Percentiles rank a stretch among this genome's conserved stretches.
phyloP scores from a whole-genome alignment of 257 asterid species.

The Jasminum sambac region DNA sequence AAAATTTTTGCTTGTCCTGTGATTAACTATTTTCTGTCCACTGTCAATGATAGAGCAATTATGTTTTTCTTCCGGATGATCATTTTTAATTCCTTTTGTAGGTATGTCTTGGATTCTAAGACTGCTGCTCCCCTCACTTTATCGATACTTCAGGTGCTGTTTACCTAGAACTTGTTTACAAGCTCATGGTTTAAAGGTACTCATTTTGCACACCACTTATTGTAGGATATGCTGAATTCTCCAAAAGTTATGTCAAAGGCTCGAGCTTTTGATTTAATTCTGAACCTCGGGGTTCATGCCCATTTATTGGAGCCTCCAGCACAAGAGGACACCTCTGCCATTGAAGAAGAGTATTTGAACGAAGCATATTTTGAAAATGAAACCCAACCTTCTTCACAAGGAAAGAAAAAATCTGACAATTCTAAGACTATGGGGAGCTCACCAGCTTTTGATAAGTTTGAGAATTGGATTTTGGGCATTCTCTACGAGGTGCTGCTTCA shows the following conservation, averaged over 20 bases:
- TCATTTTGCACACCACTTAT: slow-evolving; percentile 28
- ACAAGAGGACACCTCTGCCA: slow-evolving; percentile 64
- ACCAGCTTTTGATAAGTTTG: slow-evolving; percentile 79
- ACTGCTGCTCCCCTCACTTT: slow-evolving; percentile 95
- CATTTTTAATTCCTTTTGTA: slow-evolving; percentile 40
- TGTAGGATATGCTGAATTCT: slow-evolving; percentile 92
- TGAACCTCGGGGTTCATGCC: slow-evolving; percentile 98
- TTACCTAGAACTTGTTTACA: slow-evolving; percentile 24
- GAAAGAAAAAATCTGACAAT: slow-evolving; percentile 49
- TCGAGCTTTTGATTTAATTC: slow-evolving; percentile 93
- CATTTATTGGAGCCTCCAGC: slow-evolving; percentile 95
- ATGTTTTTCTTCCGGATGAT: slow-evolving; percentile 8
- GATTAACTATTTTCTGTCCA: neutral
- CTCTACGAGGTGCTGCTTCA: slow-evolving; percentile 92
- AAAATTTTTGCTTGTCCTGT: neutral
- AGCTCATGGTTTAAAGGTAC: slow-evolving; percentile 26
- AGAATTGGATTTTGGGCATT: slow-evolving; percentile 97
- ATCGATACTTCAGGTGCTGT: slow-evolving; percentile 89
- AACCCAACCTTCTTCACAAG: slow-evolving; percentile 55
- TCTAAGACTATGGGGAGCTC: slow-evolving; percentile 50
- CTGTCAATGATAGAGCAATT: neutral
- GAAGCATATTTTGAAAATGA: slow-evolving; percentile 69
- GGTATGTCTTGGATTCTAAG: slow-evolving; percentile 93
- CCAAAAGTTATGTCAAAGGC: slow-evolving; percentile 76
- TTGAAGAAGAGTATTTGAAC: slow-evolving; percentile 80